Base-by-base conservation (phyloP, 768 basidiomycete genomes). In the Favolaschia claudopus region DNA sequence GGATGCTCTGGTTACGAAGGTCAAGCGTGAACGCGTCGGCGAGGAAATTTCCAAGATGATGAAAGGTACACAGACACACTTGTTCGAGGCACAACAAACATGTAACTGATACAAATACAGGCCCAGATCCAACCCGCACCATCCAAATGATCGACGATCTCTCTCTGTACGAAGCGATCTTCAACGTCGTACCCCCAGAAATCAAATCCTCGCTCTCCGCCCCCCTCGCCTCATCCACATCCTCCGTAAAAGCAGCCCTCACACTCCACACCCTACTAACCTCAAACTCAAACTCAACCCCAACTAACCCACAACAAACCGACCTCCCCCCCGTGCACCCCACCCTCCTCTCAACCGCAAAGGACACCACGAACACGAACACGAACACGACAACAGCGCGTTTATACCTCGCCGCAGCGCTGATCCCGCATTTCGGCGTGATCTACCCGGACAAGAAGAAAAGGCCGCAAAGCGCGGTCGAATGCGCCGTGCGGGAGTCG, bases 21-120 rank as follows among this genome's bases (percentile, higher is more conserved):
- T 99, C 42, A 90, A 91, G 31, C 85, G 93, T 48, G 97, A 99
- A 76, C 85, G 97, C 17, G 86, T 95, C 6, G 96, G 96, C 1
- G 91, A 91, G 61, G 97, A 99, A 73, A 68, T 99, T 14, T 85
- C 91, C 61, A 99, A 99, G 72, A 99, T 98, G 92, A 82, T 99
- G 70, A 88, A 88, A 79, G 89, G 96, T 89, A 42, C 22, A 45
- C 34, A 48, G 28, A 60, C 50, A 22, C 48, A 22, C 37, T 33
- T 36, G 12, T 59, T 28, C 47, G 53, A 42, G 25, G 48, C n/a
- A n/a, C n/a, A 37, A 44, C 24, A 50, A 27, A 14, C 56, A 42
- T 8, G 32, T 17, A 32, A 53, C 40, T 55, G 22, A 47, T 12
- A 62, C 48, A 36, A n/a, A 25, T 15, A 20, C 57, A 96, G 95